Evolutionary conservation across 2,329 filamentous ascomycete genomes (phyloP).

Genomic region (Aspergillus proliferans): DNA sequence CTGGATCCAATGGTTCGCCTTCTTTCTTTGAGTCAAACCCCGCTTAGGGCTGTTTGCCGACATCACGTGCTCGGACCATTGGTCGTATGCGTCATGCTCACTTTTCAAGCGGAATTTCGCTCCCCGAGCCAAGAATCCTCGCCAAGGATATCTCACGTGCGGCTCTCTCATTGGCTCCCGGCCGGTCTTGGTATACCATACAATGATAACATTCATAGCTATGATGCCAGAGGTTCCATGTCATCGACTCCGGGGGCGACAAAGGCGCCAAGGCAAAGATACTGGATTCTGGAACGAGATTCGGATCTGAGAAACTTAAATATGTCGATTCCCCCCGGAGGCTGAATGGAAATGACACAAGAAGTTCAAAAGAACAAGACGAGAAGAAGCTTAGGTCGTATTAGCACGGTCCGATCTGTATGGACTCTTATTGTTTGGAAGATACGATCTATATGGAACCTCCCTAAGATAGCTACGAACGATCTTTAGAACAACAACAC

Average conservation of each 20-base stretch:
- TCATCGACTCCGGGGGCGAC: too few species aligned
- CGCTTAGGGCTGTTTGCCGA: too few species aligned
- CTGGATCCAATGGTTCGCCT: neutral
- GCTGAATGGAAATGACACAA: neutral
- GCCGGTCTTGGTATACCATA: neutral
- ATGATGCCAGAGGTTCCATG: neutral
- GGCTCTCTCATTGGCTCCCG: neutral
- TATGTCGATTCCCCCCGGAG: neutral
- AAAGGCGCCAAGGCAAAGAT: too few species aligned
- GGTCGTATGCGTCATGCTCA: too few species aligned
- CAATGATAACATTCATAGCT: too few species aligned
- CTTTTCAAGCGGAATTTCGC: too few species aligned
- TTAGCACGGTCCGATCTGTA: constrained; percentile 13
- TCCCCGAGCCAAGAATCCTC: neutral
- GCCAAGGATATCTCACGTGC: too few species aligned
- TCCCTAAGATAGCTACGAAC: constrained; percentile 19
- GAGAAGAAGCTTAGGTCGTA: constrained; percentile 7
- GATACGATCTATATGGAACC: constrained; percentile 29
- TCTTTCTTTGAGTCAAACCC: too few species aligned
- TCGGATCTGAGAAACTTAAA: neutral
- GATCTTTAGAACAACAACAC: constrained; percentile 1
- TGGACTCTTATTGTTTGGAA: constrained; percentile 27
- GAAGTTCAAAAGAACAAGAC: neutral
- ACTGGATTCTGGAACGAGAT: neutral
- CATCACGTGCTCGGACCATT: too few species aligned